phyloP scores from a whole-genome alignment of 306 rosid genomes.

The Prunus salicina region DNA sequence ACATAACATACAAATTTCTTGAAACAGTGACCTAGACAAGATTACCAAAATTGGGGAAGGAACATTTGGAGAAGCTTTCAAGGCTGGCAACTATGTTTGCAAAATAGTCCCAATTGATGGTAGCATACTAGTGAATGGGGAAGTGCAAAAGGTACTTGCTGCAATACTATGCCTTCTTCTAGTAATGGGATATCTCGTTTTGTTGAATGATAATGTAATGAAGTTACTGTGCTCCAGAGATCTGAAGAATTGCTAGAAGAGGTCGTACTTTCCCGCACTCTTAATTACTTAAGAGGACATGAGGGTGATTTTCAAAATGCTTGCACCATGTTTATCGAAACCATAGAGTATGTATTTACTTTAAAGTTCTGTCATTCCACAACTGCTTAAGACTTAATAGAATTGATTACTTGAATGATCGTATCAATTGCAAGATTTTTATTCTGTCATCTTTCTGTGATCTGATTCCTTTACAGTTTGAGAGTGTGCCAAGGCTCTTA shows the following conservation, averaged over 20 bases:
- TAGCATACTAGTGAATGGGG: conserved; percentile 77
- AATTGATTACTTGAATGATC: neutral
- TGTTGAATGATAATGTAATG: conserved; percentile 16
- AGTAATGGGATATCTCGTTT: neutral
- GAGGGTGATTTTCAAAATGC: conserved; percentile 40
- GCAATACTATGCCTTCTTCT: conserved; percentile 3
- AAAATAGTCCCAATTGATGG: conserved; percentile 95
- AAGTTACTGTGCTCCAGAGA: conserved; percentile 46
- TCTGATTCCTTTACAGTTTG: conserved; percentile 46
- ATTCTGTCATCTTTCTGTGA: conserved; percentile 10
- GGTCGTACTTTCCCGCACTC: conserved; percentile 85
- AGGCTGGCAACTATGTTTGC: conserved; percentile 70
- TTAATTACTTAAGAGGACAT: conserved; percentile 59
- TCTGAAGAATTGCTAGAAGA: conserved; percentile 88
- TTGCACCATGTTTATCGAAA: conserved; percentile 70
- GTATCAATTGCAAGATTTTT: conserved; percentile 5
- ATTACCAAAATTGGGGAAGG: conserved; percentile 89
- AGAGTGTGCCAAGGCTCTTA: conserved; percentile 82
- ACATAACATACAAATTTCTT: conserved; percentile 21
- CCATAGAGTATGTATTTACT: conserved; percentile 60
- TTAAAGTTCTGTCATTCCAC: conserved; percentile 12
- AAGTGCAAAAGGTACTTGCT: conserved; percentile 73
- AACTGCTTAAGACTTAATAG: neutral
- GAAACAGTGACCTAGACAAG: conserved; percentile 51
- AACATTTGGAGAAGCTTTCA: conserved; percentile 92